Evolutionary conservation across 2,329 filamentous ascomycete species (phyloP).

Genomic region (Botrytis fabae): DNA sequence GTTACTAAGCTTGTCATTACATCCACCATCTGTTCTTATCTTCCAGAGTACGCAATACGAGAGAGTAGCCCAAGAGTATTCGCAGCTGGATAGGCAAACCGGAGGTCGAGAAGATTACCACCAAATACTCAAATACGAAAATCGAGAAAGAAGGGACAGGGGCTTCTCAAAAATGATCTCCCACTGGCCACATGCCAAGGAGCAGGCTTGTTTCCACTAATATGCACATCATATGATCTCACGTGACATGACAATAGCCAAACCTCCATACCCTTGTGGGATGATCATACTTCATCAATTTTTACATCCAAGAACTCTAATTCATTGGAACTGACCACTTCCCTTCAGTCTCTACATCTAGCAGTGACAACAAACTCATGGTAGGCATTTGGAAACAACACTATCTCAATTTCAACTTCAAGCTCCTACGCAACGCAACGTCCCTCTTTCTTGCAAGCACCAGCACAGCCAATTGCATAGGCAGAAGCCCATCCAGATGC

Average conservation of each 20-base stretch:
- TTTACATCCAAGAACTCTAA: neutral
- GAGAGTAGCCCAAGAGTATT: neutral
- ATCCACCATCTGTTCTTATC: neutral
- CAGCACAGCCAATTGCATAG: conserved; percentile 12
- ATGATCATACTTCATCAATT: neutral
- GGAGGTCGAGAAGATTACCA: neutral
- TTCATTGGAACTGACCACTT: neutral
- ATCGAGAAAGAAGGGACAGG: neutral
- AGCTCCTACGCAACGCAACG: neutral
- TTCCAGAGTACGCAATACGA: neutral
- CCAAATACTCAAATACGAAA: neutral
- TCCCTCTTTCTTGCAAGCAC: conserved; percentile 15
- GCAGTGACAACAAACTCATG: neutral
- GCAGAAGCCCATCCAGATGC: conserved; percentile 20
- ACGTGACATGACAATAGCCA: neutral
- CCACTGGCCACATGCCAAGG: neutral
- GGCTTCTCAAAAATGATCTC: neutral
- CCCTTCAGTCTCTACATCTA: neutral
- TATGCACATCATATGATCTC: neutral
- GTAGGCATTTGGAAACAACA: neutral
- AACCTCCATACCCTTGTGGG: neutral
- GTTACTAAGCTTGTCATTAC: neutral
- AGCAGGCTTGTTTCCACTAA: neutral
- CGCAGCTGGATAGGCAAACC: neutral
- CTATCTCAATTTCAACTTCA: neutral